Percentiles rank a stretch among this genome's conserved stretches.
Conservation (phyloP, 177 flowering plant species). For the Vitis hybrid region DNA sequence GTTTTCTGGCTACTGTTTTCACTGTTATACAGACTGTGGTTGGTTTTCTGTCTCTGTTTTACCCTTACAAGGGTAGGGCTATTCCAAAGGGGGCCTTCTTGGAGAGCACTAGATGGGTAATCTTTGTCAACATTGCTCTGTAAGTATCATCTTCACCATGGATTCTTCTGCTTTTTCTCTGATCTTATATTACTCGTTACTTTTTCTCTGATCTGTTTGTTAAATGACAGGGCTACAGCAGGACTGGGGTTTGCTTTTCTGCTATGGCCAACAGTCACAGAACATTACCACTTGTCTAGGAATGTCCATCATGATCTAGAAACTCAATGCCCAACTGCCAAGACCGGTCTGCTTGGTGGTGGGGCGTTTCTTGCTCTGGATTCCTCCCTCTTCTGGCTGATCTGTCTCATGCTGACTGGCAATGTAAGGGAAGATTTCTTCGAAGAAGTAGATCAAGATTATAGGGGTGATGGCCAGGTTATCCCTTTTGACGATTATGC, state of each 20-base stretch:
- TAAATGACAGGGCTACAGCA: slow-evolving; percentile 5
- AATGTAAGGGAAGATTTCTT: slow-evolving; percentile 23
- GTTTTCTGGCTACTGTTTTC: slow-evolving; percentile 15
- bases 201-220: neutral
- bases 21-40: slow-evolving; percentile 12
- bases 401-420: slow-evolving; percentile 16
- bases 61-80: slow-evolving; percentile 12
- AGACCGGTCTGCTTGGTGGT: slow-evolving; percentile 21
- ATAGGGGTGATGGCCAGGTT: neutral
- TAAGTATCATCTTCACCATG: slow-evolving; percentile 2
- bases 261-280: slow-evolving; percentile 23
- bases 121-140: slow-evolving; percentile 13
- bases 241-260: slow-evolving; percentile 8
- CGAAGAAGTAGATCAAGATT: slow-evolving; percentile 1
- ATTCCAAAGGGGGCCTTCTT: slow-evolving; percentile 12
- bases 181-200: neutral
- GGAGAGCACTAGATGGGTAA: slow-evolving; percentile 1
- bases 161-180: neutral
- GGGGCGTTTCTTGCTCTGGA: slow-evolving; percentile 21
- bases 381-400: slow-evolving; percentile 17
- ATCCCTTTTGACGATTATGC: neutral
- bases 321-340: slow-evolving; percentile 24
- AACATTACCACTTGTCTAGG: slow-evolving; percentile 6
- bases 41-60: slow-evolving; percentile 17
- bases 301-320: slow-evolving; percentile 13